Percentiles rank a stretch among this genome's conserved stretches.
phyloP scores from a whole-genome alignment of 2,329 filamentous ascomycete species.

The Colletotrichum cordylinicola region DNA sequence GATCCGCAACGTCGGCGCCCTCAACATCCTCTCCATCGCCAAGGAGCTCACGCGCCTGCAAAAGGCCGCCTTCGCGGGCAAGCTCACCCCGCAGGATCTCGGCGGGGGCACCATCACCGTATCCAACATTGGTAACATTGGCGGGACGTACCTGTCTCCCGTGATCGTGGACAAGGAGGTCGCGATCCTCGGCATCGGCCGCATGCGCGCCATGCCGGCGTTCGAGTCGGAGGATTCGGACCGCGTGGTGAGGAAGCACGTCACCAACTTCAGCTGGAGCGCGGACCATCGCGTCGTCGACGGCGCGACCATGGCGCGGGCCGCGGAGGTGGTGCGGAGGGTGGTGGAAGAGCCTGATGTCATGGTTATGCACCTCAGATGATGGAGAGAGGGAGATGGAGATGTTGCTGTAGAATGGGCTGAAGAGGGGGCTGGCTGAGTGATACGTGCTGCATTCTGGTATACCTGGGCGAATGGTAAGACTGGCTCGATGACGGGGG shows the following conservation, averaged over 20 bases:
- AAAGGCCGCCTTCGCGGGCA: slow-evolving; percentile 73
- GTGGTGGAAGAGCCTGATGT: slow-evolving; percentile 85
- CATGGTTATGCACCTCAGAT: slow-evolving; percentile 86
- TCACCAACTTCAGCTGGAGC: slow-evolving; percentile 94
- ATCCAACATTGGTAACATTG: slow-evolving; percentile 95
- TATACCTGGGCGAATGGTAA: not conserved
- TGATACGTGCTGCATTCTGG: not conserved
- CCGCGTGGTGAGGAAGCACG: slow-evolving; percentile 74
- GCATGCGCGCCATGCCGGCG: slow-evolving; percentile 79
- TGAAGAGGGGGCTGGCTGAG: not conserved
- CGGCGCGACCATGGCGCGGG: slow-evolving; percentile 91
- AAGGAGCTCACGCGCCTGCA: slow-evolving; percentile 78
- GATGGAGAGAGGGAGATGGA: not conserved
- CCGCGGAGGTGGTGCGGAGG: slow-evolving; percentile 79
- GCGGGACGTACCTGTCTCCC: slow-evolving; percentile 88
- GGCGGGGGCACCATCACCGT: slow-evolving; percentile 91
- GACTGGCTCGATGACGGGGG: not conserved
- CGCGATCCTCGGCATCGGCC: slow-evolving; percentile 88
- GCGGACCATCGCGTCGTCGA: slow-evolving; percentile 95
- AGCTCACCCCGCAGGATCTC: slow-evolving; percentile 77
- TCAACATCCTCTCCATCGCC: slow-evolving; percentile 81
- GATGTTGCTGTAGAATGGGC: not conserved
- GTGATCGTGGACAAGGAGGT: slow-evolving; percentile 92
- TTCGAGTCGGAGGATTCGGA: slow-evolving; percentile 62
- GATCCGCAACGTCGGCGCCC: slow-evolving; percentile 79